Conservation (phyloP, 2,329 filamentous ascomycete genomes). For the Exserohilum rostratum region DNA sequence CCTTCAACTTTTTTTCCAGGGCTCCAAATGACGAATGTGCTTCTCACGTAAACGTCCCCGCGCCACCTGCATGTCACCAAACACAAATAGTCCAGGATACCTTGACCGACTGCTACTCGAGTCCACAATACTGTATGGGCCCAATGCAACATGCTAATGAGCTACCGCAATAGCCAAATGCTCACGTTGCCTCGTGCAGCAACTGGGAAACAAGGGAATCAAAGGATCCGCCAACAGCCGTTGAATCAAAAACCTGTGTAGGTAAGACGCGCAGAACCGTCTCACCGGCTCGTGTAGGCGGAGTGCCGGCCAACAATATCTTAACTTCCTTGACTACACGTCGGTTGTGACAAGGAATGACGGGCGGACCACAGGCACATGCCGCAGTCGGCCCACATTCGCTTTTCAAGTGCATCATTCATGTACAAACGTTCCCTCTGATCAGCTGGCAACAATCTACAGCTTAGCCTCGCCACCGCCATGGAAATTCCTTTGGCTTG, state of each 20-base stretch:
- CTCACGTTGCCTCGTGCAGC: slow-evolving; percentile 14
- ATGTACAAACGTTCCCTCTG: neutral
- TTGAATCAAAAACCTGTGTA: slow-evolving; percentile 17
- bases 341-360: slow-evolving; percentile 1
- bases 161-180: neutral
- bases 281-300: slow-evolving; percentile 34
- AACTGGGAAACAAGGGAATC: slow-evolving; percentile 20
- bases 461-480: slow-evolving; percentile 9
- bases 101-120: slow-evolving; percentile 15
- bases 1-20: slow-evolving; percentile 5
- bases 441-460: neutral
- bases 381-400: slow-evolving; percentile 1
- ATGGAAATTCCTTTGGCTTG: neutral
- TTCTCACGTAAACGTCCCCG: slow-evolving; percentile 8
- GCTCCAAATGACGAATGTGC: slow-evolving; percentile 1
- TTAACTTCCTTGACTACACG: slow-evolving; percentile 8
- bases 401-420: slow-evolving; percentile 4
- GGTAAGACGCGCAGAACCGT: slow-evolving; percentile 28
- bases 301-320: slow-evolving; percentile 18
- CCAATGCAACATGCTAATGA: slow-evolving; percentile 2
- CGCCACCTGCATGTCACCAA: slow-evolving; percentile 20
- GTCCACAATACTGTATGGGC: slow-evolving; percentile 6
- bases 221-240: slow-evolving; percentile 31
- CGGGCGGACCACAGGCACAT: neutral
- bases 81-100: slow-evolving; percentile 5